These are phyloP conservation scores for Apiotrichum mycotoxinovorans DNA, from an alignment of 1,284 basidiomycete species.

Conservation along the genomic window DNA sequence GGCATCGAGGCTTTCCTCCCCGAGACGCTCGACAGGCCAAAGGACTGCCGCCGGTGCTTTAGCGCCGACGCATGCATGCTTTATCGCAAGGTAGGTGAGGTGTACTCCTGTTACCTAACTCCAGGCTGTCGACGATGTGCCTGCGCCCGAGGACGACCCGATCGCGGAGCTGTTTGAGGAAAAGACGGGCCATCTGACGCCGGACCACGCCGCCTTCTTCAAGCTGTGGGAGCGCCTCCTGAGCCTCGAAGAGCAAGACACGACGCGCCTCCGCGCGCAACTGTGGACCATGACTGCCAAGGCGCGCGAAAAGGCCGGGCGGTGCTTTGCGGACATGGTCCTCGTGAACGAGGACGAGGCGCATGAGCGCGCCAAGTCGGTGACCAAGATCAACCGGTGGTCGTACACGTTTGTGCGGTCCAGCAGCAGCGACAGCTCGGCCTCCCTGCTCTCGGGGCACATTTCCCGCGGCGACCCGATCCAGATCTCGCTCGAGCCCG, in stretches of 20 bases:
- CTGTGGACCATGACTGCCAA: constrained; percentile 86
- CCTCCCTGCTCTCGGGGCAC: constrained; percentile 70
- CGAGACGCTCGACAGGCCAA: constrained; percentile 76
- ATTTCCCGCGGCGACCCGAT: constrained; percentile 77
- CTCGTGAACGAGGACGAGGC: constrained; percentile 54
- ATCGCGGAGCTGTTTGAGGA: constrained; percentile 71
- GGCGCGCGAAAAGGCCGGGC: constrained; percentile 72
- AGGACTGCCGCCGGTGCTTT: constrained; percentile 77
- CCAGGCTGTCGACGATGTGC: constrained; percentile 67
- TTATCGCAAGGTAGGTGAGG: constrained; percentile 68
- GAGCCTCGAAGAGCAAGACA: constrained; percentile 82
- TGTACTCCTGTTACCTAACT: not conserved
- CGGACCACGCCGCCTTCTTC: constrained; percentile 72
- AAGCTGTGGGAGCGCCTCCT: constrained; percentile 84
- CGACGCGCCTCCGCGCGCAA: constrained; percentile 76
- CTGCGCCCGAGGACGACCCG: constrained; percentile 58
- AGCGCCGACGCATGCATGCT: constrained; percentile 85
- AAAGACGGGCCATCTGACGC: constrained; percentile 76
- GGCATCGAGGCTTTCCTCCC: constrained; percentile 64
- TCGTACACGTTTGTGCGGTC: constrained; percentile 65
- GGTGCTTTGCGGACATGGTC: constrained; percentile 74
- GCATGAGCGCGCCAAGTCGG: constrained; percentile 41
- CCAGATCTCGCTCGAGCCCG: constrained; percentile 76
- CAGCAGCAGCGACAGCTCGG: constrained; percentile 19
- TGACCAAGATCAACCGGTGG: constrained; percentile 53